These are phyloP conservation scores for Spinellus fusiger DNA, from an alignment of 192 early-diverging fungal genomes.

Conservation along the genomic window DNA sequence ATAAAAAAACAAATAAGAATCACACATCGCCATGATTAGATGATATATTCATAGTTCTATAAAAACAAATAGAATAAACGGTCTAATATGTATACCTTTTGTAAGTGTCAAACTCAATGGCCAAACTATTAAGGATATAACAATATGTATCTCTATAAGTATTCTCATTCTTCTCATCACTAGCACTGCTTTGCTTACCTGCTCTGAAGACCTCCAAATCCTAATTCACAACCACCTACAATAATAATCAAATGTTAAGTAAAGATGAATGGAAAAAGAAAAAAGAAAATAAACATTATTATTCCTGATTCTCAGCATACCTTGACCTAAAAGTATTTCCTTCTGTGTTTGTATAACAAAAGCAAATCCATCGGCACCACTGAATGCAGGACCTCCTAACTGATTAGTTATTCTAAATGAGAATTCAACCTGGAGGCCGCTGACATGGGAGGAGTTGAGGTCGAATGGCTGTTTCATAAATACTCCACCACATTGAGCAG, in stretches of 20 bases:
- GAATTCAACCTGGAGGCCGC: constrained; percentile 21
- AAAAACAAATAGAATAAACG: too few species aligned
- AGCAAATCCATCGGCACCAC: constrained; percentile 33
- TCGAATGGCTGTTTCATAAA: constrained; percentile 3
- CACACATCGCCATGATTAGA: not conserved
- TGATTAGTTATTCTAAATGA: constrained; percentile 22
- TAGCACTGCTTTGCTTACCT: too few species aligned
- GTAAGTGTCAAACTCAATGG: constrained; percentile 36
- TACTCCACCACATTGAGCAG: constrained; percentile 17
- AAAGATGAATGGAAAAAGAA: too few species aligned
- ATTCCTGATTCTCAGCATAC: not conserved
- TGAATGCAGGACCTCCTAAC: constrained; percentile 3
- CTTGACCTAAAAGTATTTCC: constrained; percentile 16
- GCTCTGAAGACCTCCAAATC: too few species aligned
- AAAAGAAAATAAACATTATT: not conserved
- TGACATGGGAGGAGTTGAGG: not conserved
- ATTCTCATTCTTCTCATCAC: too few species aligned
- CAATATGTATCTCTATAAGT: not conserved
- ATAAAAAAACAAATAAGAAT: not conserved
- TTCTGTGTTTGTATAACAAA: constrained; percentile 25
- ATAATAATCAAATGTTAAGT: too few species aligned
- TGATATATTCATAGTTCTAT: not conserved
- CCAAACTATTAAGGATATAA: constrained; percentile 16
- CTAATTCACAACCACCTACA: too few species aligned
- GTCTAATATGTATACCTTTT: constrained; percentile 15